These are phyloP conservation scores for Cinnamomum micranthum DNA, from an alignment of 164 flowering plant species.

Conservation along the genomic window DNA sequence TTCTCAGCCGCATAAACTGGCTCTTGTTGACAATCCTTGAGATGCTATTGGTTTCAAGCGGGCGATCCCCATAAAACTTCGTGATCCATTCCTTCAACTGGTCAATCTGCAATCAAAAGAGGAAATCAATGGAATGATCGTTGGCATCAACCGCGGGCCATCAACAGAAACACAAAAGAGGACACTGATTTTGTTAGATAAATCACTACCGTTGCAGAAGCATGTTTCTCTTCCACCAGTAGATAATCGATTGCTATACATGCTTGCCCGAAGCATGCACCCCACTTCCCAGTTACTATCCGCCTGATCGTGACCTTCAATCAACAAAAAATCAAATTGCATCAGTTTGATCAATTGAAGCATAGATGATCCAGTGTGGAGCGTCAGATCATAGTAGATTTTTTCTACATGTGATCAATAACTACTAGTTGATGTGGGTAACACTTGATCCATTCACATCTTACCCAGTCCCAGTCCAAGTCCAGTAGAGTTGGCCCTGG, in stretches of 20 bases:
- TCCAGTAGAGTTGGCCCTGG: not conserved
- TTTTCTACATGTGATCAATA: not conserved
- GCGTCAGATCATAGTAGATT: not conserved
- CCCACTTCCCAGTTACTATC: constrained; percentile 65
- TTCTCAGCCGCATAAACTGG: constrained; percentile 46
- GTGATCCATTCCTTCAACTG: constrained; percentile 37
- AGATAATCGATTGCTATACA: constrained; percentile 66
- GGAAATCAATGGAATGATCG: not conserved
- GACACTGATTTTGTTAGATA: not conserved
- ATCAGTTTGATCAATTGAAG: not conserved
- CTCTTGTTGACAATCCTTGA: constrained; percentile 55
- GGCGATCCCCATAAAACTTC: constrained; percentile 51
- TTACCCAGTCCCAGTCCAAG: too few species aligned
- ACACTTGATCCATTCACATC: not conserved
- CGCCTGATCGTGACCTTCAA: constrained; percentile 54
- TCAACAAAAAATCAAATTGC: not conserved
- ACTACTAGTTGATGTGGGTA: not conserved
- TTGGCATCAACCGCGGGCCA: not conserved
- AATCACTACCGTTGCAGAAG: constrained; percentile 43
- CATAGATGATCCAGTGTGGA: not conserved
- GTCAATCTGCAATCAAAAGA: constrained; percentile 44
- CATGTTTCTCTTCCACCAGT: constrained; percentile 48
- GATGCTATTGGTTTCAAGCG: constrained; percentile 34
- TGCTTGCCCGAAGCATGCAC: constrained; percentile 58
- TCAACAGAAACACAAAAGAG: not conserved